A percentile compares a stretch with the other conserved stretches of the same genome.
Evolutionary conservation across 2,329 filamentous ascomycete species (phyloP).

Genomic region (Parastagonospora avenae): DNA sequence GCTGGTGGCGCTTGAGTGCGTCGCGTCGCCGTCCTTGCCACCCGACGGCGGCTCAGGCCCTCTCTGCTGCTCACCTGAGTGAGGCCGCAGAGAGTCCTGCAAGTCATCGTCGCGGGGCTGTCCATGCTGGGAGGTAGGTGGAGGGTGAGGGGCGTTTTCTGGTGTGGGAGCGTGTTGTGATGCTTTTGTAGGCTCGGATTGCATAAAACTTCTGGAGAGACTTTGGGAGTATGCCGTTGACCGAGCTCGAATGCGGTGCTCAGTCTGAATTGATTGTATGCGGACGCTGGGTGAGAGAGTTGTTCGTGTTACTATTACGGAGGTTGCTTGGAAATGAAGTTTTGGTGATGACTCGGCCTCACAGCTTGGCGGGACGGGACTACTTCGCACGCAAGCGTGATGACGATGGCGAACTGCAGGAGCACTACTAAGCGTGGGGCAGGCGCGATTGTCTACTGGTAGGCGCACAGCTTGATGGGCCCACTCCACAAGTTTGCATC

Average conservation of each 20-base stretch:
- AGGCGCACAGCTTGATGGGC: neutral
- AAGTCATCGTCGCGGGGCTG: conserved; percentile 51
- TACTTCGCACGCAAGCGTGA: conserved; percentile 4
- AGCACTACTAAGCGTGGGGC: conserved; percentile 17
- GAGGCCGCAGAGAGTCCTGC: conserved; percentile 51
- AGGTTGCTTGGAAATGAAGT: conserved; percentile 8
- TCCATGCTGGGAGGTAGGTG: conserved; percentile 64
- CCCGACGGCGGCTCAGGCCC: conserved; percentile 23
- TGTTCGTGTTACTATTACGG: conserved; percentile 17
- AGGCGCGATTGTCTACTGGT: neutral
- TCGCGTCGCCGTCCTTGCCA: conserved; percentile 23
- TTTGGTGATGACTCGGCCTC: conserved; percentile 13
- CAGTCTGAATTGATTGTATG: conserved; percentile 34
- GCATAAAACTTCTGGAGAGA: conserved; percentile 64
- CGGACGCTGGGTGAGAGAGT: conserved; percentile 23
- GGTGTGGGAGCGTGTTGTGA: conserved; percentile 52
- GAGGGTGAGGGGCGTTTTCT: conserved; percentile 45
- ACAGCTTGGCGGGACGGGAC: conserved; percentile 19
- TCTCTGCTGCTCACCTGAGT: conserved; percentile 41
- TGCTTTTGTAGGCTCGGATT: conserved; percentile 62
- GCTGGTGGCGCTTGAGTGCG: conserved; percentile 23
- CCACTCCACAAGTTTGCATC: neutral
- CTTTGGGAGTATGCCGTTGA: conserved; percentile 48
- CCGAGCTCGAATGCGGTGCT: conserved; percentile 59
- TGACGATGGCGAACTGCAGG: conserved; percentile 20